Conservation (phyloP, 2,329 filamentous ascomycete species). For the Cryoendolithus antarcticus region DNA sequence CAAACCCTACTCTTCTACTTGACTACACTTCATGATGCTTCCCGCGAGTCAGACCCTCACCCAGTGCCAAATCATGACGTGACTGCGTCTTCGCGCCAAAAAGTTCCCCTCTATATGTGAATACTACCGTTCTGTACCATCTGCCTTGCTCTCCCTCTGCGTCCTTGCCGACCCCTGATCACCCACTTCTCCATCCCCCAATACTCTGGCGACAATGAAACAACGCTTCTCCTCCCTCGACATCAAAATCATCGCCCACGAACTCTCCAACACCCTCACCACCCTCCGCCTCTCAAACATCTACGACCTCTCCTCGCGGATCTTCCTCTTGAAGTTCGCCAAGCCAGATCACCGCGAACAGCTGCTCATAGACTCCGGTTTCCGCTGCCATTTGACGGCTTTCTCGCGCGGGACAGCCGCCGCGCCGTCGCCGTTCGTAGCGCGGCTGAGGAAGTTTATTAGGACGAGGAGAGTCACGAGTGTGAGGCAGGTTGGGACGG, state of each 20-base stretch:
- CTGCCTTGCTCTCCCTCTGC: neutral
- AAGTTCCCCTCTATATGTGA: too few relatives aligned
- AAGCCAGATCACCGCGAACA: constrained; percentile 84
- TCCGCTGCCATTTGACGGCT: constrained; percentile 85
- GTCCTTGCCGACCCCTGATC: neutral
- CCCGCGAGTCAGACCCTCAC: too few relatives aligned
- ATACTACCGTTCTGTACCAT: too few relatives aligned
- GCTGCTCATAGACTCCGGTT: constrained; percentile 84
- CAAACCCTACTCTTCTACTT: too few relatives aligned
- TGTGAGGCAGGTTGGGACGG: constrained; percentile 77
- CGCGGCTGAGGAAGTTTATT: constrained; percentile 72
- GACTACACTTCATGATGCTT: too few relatives aligned
- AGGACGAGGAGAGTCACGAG: constrained; percentile 75
- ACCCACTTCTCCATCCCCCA: neutral
- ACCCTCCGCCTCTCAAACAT: constrained; percentile 79
- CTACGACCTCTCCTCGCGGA: constrained; percentile 91
- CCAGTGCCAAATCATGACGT: too few relatives aligned
- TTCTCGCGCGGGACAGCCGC: constrained; percentile 80
- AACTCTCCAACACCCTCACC: constrained; percentile 67
- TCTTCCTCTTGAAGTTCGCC: constrained; percentile 88
- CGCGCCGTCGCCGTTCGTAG: constrained; percentile 74
- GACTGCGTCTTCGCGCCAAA: too few relatives aligned
- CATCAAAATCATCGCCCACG: constrained; percentile 87
- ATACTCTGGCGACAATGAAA: constrained; percentile 45
- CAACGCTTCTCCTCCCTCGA: constrained; percentile 70